phyloP scores from a whole-genome alignment of 2,329 filamentous ascomycete species.

The Xylariaceae sp. region DNA sequence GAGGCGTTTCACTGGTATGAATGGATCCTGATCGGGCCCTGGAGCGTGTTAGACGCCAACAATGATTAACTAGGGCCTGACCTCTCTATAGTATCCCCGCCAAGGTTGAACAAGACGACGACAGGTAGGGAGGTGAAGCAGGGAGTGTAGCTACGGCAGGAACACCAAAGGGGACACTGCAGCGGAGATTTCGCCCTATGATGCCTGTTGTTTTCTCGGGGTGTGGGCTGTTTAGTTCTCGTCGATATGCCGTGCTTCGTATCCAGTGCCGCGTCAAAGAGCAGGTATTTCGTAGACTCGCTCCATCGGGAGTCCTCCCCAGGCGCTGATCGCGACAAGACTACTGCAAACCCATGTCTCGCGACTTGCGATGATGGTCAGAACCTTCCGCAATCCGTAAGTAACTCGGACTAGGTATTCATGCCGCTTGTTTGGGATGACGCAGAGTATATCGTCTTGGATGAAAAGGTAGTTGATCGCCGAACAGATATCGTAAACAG shows the following conservation, averaged over 20 bases:
- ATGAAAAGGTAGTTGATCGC: no score
- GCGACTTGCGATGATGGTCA: no score
- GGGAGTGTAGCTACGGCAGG: neutral
- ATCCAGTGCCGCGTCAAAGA: neutral
- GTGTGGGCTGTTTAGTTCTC: neutral
- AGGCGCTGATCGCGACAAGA: neutral
- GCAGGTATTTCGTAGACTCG: neutral
- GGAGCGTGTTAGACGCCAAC: conserved; percentile 3
- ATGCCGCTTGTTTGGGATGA: no score
- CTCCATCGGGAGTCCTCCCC: neutral
- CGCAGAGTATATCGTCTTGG: no score
- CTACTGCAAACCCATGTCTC: no score
- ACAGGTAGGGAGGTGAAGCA: conserved; percentile 2
- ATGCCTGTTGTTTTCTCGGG: neutral
- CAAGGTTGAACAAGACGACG: neutral
- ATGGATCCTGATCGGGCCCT: conserved; percentile 4
- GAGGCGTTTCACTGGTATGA: conserved; percentile 14
- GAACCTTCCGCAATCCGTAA: no score
- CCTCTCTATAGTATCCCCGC: no score
- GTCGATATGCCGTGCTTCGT: neutral
- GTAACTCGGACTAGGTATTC: no score
- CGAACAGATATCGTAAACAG: no score
- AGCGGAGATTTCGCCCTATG: neutral
- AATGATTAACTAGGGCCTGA: neutral
- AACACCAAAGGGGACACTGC: neutral